phyloP scores from a whole-genome alignment of 441 rosid genomes.

The California macrophylla region DNA sequence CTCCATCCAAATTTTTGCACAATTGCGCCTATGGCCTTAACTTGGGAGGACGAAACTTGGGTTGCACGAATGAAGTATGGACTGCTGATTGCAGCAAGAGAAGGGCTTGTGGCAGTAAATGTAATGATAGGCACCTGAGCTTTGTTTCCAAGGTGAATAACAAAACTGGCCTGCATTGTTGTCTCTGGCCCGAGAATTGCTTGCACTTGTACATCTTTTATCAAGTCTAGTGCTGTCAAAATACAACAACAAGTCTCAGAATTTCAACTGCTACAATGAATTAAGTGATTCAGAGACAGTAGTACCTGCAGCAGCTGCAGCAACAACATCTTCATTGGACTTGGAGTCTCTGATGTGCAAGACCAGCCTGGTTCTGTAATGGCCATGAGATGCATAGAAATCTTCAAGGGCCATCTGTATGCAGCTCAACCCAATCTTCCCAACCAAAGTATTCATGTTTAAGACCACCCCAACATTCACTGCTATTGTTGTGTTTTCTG shows the following conservation, averaged over 20 bases:
- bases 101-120: slow-evolving; percentile 49
- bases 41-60: slow-evolving; percentile 33
- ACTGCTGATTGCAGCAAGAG: slow-evolving; percentile 27
- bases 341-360: slow-evolving; percentile 32
- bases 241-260: too few relatives aligned
- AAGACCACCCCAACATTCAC: slow-evolving; percentile 56
- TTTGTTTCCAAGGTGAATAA: slow-evolving; percentile 36
- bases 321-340: slow-evolving; percentile 35
- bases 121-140: slow-evolving; percentile 51
- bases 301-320: slow-evolving; percentile 49
- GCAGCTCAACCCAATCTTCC: slow-evolving; percentile 37
- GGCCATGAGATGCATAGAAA: slow-evolving; percentile 32
- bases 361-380: slow-evolving; percentile 35
- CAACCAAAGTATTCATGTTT: slow-evolving; percentile 23
- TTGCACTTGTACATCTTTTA: slow-evolving; percentile 43
- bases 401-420: slow-evolving; percentile 49
- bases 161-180: slow-evolving; percentile 42
- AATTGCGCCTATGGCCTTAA: slow-evolving; percentile 33
- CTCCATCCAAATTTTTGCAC: slow-evolving; percentile 46
- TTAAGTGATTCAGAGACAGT: neutral
- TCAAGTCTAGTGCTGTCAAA: slow-evolving; percentile 45
- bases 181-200: slow-evolving; percentile 46
- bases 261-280: too few relatives aligned
- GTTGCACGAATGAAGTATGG: slow-evolving; percentile 45
- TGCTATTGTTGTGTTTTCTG: slow-evolving; percentile 14